Conservation (phyloP, 768 basidiomycete genomes). For the Neoboletus brunneissimus region DNA sequence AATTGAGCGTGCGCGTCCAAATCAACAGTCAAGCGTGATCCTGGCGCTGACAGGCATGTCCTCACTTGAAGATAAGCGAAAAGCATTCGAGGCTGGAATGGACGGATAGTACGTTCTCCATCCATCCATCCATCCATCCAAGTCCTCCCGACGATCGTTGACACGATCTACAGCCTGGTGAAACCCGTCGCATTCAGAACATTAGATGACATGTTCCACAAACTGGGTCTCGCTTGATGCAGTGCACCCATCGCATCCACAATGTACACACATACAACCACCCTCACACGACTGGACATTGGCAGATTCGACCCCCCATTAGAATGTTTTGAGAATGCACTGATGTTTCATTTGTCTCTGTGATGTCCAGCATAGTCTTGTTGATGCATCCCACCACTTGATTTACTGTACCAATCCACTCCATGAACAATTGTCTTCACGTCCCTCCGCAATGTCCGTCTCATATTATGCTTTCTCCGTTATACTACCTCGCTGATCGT, state of each 20-base stretch:
- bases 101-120: constrained; percentile 83
- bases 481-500: neutral
- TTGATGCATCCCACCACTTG: constrained; percentile 1
- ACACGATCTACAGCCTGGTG: constrained; percentile 57
- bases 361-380: constrained; percentile 1
- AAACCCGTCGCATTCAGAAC: constrained; percentile 96
- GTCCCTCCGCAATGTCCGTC: constrained; percentile 1
- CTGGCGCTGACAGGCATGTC: constrained; percentile 93
- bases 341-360: neutral
- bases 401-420: constrained; percentile 11
- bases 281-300: constrained; percentile 12
- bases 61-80: constrained; percentile 86
- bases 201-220: constrained; percentile 78
- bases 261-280: constrained; percentile 6
- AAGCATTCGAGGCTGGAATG: constrained; percentile 89
- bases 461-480: constrained; percentile 6
- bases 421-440: neutral
- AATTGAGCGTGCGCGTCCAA: constrained; percentile 52
- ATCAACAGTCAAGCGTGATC: constrained; percentile 49
- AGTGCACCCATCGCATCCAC: constrained; percentile 7
- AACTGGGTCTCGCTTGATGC: constrained; percentile 52
- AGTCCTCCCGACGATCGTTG: neutral
- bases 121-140: neutral
- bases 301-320: constrained; percentile 3
- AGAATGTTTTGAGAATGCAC: constrained; percentile 4